Base-by-base conservation (phyloP, 768 basidiomycete genomes). In the Trametes cinnabarina region DNA sequence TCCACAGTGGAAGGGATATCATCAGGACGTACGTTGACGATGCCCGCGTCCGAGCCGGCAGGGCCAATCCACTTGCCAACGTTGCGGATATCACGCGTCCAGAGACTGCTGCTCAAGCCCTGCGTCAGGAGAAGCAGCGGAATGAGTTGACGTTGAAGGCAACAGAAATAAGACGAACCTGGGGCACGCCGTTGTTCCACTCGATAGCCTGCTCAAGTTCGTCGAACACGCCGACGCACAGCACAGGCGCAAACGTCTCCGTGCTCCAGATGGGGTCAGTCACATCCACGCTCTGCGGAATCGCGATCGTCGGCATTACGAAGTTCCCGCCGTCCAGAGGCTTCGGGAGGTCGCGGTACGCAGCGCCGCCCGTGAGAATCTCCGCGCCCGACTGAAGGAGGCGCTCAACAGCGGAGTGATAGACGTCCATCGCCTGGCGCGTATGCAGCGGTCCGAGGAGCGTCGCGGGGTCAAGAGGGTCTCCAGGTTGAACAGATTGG, bases 1-100 rank as follows among this genome's bases (percentile, higher is more conserved):
- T 11, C 4, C 15, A 7, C 8, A 3, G 20, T 32, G 10, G 1
- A 8, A 47, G 51, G 43, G 19, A 26, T 42, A 51, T 30, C 43
- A 11, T n/a, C 10, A 42, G 15, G 6, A 77, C 85, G 68, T 69
- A 91, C 92, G 73, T 95, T 94, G 59, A 94, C 92, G 63, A 95
- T 97, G 7, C 96, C 96, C 39, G 89, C 79, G 71, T 98, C 96
- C 23, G 88, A 90, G 28, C 95, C 95, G 57, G 80, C 79, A 39
- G 94, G 89, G 12, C 94, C 93, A 63, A 96, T 87, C 92, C 94
- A 97, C 74, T 85, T 90, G 50, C 95, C 93, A 51, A 97, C 76
- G 65, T 88, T 86, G 58, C 88, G 78, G 47, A 98, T 66, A 66
- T 92, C 88, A 39, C 84, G 83, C 49, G 95, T 95, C 90, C 95